Evolutionary conservation across 257 asterid genomes (phyloP).

Genomic region (Nicotiana attenuata): DNA sequence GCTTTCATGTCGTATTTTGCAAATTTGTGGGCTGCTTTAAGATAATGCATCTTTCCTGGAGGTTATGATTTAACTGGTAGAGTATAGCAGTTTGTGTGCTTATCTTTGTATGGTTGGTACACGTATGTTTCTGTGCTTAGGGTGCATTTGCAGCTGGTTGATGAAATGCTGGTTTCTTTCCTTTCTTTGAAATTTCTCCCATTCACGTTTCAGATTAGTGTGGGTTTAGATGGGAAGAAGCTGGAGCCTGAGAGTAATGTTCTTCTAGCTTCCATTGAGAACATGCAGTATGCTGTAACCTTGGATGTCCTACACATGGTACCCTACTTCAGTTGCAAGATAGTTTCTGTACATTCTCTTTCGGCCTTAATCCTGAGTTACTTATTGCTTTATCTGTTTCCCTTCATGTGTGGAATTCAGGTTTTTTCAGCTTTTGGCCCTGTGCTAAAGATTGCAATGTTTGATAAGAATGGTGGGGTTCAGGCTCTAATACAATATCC

Average conservation of each 20-base stretch:
- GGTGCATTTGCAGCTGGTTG: neutral
- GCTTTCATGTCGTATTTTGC: neutral
- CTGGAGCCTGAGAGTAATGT: constrained; percentile 95
- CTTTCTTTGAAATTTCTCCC: neutral
- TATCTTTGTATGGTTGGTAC: neutral
- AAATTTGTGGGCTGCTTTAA: neutral
- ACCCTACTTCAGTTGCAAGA: constrained; percentile 21
- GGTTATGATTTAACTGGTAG: neutral
- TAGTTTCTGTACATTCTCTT: constrained; percentile 10
- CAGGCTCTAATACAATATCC: constrained; percentile 90
- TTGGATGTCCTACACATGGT: constrained; percentile 86
- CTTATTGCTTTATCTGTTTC: constrained; percentile 11
- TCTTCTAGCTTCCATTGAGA: constrained; percentile 93
- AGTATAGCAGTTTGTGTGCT: neutral
- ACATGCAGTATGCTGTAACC: constrained; percentile 97
- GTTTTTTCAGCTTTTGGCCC: constrained; percentile 80
- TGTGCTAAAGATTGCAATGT: constrained; percentile 86
- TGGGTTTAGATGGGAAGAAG: constrained; percentile 84
- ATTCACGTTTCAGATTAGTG: constrained; percentile 50
- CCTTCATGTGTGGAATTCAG: constrained; percentile 22
- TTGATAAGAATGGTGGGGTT: constrained; percentile 83
- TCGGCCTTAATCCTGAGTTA: neutral
- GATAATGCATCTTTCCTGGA: neutral
- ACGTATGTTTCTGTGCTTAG: neutral
- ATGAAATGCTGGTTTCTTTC: neutral